Evolutionary conservation across 2,329 filamentous ascomycete species (phyloP), one percentile per base, ranked within the genome.

Genomic region (Calycina herbarum): DNA sequence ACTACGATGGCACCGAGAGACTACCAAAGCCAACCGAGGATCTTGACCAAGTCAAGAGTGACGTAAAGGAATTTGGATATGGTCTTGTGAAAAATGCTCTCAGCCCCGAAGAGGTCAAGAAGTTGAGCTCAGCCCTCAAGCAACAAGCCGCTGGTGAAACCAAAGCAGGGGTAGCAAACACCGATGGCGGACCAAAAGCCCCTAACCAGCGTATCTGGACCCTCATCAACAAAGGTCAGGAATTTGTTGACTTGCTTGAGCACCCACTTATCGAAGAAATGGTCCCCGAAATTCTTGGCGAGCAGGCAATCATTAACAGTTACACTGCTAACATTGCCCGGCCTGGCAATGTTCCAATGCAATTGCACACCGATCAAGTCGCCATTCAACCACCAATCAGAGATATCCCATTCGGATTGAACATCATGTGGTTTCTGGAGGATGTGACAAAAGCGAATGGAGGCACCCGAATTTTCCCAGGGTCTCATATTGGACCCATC

Each of bases 331-430:
- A 57, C 54, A 57, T 57, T 35, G 54, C 54, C 13, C 54, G 54
- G n/a, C 54, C 54, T 57, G 54, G 54, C 4, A 57, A 57, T 35
- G 54, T 57, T 35, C 54, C 54, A 57, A 57, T 57, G 54, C 54
- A 57, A 57, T 29, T 57, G 13, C 54, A 57, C 27, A 57, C 54
- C 54, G 54, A 57, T 35, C 54, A 57, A 35, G 54, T 57, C 54
- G 54, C 54, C 20, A 57, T 57, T 20, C 54, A 57, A 35, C 54
- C 54, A 6, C 54, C 54, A 33, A 35, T 31, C 13, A 27, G 54
- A 1, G 27, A 35, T 17, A 29, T 57, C 5, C 54, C 54, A 17
- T 57, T 31, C 29, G 54, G 54, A 29, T 33, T 29, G 15, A 57
- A 57, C 27, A 57, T 57, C 24, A 57, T 57, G 54, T 57, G 54